A percentile compares a stretch with the other conserved stretches of the same genome.
Evolutionary conservation across 2,329 filamentous ascomycete genomes (phyloP).

Genomic region (Fusarium sacchari): DNA sequence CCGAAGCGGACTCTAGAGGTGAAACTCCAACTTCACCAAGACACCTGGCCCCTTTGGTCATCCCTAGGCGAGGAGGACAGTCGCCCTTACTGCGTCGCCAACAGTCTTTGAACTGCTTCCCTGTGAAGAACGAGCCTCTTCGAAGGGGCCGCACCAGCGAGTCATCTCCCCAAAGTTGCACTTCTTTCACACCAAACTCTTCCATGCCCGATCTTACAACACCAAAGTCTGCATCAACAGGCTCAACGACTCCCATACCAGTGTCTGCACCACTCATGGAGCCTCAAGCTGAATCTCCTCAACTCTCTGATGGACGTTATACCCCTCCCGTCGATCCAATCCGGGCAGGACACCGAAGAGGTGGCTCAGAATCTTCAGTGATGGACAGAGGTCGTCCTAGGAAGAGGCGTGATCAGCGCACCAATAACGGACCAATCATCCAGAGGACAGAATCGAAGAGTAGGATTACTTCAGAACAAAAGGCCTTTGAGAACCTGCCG

Average conservation of each 20-base stretch:
- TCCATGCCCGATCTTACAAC: slow-evolving; percentile 53
- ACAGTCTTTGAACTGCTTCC: slow-evolving; percentile 57
- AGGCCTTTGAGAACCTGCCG: slow-evolving; percentile 70
- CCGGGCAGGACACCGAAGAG: slow-evolving; percentile 57
- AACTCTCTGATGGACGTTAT: slow-evolving; percentile 54
- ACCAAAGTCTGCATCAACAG: slow-evolving; percentile 56
- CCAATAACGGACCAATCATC: slow-evolving; percentile 50
- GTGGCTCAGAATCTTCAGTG: slow-evolving; percentile 66
- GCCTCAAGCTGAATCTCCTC: slow-evolving; percentile 53
- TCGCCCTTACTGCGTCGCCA: slow-evolving; percentile 45
- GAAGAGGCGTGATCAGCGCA: slow-evolving; percentile 59
- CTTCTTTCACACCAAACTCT: slow-evolving; percentile 50
- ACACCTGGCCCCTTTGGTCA: slow-evolving; percentile 65
- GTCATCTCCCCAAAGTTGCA: slow-evolving; percentile 56
- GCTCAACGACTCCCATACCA: slow-evolving; percentile 57
- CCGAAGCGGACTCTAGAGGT: slow-evolving; percentile 1
- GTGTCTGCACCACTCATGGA: slow-evolving; percentile 60
- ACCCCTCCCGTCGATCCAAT: slow-evolving; percentile 41
- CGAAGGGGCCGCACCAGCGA: slow-evolving; percentile 57
- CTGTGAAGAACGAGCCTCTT: slow-evolving; percentile 56
- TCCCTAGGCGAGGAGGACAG: slow-evolving; percentile 52
- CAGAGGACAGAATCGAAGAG: slow-evolving; percentile 56
- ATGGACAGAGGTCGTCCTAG: slow-evolving; percentile 71
- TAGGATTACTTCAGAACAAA: slow-evolving; percentile 62
- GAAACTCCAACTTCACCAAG: slow-evolving; percentile 59